Evolutionary conservation across 495 filamentous ascomycete genomes (phyloP), one percentile per base, ranked within the genome.

Genomic region (Cenococcum geophilum): DNA sequence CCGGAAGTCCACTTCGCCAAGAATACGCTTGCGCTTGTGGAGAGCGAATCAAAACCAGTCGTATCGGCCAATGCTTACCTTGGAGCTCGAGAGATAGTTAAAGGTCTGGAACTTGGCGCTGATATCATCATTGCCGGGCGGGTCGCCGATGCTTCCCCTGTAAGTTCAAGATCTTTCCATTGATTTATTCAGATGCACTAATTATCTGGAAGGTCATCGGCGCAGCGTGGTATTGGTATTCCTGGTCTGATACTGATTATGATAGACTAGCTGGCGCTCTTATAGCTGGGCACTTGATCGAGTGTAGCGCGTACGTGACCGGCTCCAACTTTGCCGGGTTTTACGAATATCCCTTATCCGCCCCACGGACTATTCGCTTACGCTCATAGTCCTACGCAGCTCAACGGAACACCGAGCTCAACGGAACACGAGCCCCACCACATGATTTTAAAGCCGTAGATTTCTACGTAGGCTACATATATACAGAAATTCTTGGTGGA

Each of bases 251-350:
- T 6, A 59, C 52, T 1, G 55, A 78, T 14, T 73, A 77, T 11
- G 75, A 82, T 56, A 71, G 78, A 55, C 61, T 84, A 6, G 81
- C 82, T 4, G 77, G 78, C 27, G 75, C 79, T 4, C 76, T 83
- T 14, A 74, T 84, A 10, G 80, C 80, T 1, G 82, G 81, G 5
- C 81, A 84, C 70, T 69, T 83, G 12, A 83, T 83, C 50, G 81
- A 83, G 60, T 84, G 82, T 66, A 77, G 75, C 36, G 75, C 75
- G 21, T 84, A 83, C 58, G 64, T 66, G 6, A 79, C 75, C 43
- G 81, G 83, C 1, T 80, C 76, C 5, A 82, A 85, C 64, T 86
- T 79, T 65, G 73, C 81, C 8, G 83, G 82, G 0, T 85, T 84
- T 71, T 80, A 80, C 27, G 61, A 76, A 2, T 63, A 64, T 35